phyloP scores from a whole-genome alignment of 352 stramenopile species.

The Blastocystis sp. region DNA sequence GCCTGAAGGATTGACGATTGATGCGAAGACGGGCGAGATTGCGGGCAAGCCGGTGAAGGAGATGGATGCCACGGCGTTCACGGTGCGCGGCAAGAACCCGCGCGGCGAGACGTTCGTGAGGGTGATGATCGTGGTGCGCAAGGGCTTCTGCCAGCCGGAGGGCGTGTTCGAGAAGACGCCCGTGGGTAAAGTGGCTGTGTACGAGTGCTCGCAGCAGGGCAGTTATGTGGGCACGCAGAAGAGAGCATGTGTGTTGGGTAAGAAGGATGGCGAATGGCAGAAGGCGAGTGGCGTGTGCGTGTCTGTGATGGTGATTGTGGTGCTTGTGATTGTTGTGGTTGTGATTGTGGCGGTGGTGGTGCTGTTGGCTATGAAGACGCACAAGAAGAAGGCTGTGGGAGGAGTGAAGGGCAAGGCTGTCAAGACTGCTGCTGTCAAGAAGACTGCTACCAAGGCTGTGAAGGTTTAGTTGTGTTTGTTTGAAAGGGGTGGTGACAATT shows the following conservation, averaged over 20 bases:
- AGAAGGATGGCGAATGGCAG: slow-evolving; percentile 55
- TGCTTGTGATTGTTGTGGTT: slow-evolving; percentile 17
- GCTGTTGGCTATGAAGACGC: not conserved
- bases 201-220: slow-evolving; percentile 47
- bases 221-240: slow-evolving; percentile 62
- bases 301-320: slow-evolving; percentile 30
- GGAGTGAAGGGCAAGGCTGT: slow-evolving; percentile 17
- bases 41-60: not conserved
- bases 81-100: slow-evolving; percentile 18
- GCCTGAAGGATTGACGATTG: slow-evolving; percentile 31
- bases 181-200: slow-evolving; percentile 5
- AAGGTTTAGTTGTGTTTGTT: slow-evolving; percentile 78
- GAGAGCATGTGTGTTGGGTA: slow-evolving; percentile 15
- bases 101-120: not conserved
- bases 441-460: no score
- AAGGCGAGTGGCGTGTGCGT: slow-evolving; percentile 26
- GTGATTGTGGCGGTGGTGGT: slow-evolving; percentile 3
- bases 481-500: no score
- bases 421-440: no score
- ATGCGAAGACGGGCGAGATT: slow-evolving; percentile 14
- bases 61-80: not conserved
- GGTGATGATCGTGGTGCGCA: slow-evolving; percentile 12
- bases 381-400: slow-evolving; percentile 3
- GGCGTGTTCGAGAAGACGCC: slow-evolving; percentile 34
- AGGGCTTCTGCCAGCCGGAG: not conserved